Percentiles rank a stretch among this genome's conserved stretches.
Evolutionary conservation across 1,284 basidiomycete genomes (phyloP).

Genomic region (Inonotus obliquus): DNA sequence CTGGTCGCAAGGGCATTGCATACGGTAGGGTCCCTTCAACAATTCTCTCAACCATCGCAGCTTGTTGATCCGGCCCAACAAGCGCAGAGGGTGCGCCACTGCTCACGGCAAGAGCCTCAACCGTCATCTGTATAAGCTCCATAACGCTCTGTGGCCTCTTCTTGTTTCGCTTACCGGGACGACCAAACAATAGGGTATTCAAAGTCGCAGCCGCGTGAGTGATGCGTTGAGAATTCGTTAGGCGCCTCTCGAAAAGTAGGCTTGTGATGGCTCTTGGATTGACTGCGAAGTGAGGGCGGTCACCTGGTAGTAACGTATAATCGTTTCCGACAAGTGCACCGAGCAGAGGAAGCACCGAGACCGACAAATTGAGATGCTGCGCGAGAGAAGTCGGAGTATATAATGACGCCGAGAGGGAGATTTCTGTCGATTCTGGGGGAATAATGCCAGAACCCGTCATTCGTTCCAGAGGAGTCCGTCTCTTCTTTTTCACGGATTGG

Average conservation of each 20-base stretch:
- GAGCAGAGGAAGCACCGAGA: conserved; percentile 76
- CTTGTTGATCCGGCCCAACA: conserved; percentile 59
- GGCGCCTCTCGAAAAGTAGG: conserved; percentile 62
- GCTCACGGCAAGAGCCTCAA: conserved; percentile 45
- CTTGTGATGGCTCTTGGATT: conserved; percentile 43
- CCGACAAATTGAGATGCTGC: conserved; percentile 60
- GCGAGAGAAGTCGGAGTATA: conserved; percentile 68
- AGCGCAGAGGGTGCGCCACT: conserved; percentile 38
- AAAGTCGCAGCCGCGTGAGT: conserved; percentile 52
- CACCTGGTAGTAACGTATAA: conserved; percentile 50
- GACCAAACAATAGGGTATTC: conserved; percentile 40
- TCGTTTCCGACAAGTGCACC: conserved; percentile 87
- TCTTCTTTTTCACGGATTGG: conserved; percentile 39
- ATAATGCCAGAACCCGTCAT: conserved; percentile 43
- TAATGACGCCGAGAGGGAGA: conserved; percentile 50
- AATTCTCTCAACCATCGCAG: conserved; percentile 58
- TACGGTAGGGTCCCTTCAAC: conserved; percentile 74
- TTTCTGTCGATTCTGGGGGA: conserved; percentile 43
- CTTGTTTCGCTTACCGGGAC: conserved; percentile 44
- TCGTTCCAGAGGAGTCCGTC: conserved; percentile 32
- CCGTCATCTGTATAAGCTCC: conserved; percentile 67
- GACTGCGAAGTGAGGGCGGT: conserved; percentile 23
- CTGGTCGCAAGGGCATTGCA: conserved; percentile 54
- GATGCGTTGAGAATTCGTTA: conserved; percentile 54
- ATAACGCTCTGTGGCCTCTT: conserved; percentile 56